These are phyloP conservation scores for Xylaria longipes DNA, from an alignment of 495 filamentous ascomycete species.

Conservation along the genomic window DNA sequence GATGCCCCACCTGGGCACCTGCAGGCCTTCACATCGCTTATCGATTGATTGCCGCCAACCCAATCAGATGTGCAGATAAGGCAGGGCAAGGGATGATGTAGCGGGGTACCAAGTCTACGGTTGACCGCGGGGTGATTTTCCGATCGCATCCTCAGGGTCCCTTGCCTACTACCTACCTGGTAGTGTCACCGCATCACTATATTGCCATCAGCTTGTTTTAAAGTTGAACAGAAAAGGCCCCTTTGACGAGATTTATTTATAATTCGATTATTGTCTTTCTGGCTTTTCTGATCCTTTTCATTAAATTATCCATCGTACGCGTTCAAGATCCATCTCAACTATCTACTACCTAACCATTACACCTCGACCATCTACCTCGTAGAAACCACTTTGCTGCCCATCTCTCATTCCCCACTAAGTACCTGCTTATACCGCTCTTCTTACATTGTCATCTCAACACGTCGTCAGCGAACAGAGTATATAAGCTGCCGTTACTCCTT, in stretches of 20 bases:
- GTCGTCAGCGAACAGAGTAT: not conserved
- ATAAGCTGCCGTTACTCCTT: constrained; percentile 8
- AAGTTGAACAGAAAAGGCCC: not conserved
- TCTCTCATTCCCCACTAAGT: not conserved
- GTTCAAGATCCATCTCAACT: not conserved
- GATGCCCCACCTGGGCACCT: not conserved
- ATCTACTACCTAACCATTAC: not conserved
- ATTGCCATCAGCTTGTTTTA: not conserved
- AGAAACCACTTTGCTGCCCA: not conserved
- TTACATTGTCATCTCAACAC: not conserved
- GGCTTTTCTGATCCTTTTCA: not conserved
- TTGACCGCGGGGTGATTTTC: constrained; percentile 11
- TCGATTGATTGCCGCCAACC: not conserved
- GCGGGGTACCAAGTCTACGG: constrained; percentile 8
- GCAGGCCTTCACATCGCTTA: not conserved
- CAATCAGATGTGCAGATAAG: not conserved
- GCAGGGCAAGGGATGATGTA: not conserved
- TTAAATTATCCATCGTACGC: not conserved
- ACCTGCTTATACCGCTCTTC: not conserved
- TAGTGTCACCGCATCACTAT: not conserved
- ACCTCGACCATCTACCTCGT: not conserved
- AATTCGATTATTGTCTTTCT: not conserved
- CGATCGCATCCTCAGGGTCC: not conserved
- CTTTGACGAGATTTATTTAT: not conserved
- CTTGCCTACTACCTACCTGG: not conserved